Evolutionary conservation across 129 eudicot genomes (phyloP).

Genomic region (Heracleum sosnowskyi): DNA sequence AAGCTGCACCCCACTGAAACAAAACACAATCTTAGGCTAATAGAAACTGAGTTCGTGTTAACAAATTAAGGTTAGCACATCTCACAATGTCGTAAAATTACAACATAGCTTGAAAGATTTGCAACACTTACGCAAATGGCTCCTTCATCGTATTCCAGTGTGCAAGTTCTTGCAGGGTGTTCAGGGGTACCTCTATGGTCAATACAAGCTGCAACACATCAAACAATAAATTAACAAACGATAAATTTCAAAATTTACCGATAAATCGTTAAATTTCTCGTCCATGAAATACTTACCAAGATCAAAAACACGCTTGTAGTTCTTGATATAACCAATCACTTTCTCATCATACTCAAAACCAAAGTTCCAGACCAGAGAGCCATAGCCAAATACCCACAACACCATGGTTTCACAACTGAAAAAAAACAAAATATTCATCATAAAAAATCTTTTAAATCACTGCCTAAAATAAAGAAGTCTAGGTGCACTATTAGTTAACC

Average conservation of each 20-base stretch:
- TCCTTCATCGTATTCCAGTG: conserved; percentile 69
- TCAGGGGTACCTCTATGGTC: conserved; percentile 97
- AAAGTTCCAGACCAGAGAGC: conserved; percentile 97
- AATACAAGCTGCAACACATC: conserved; percentile 64
- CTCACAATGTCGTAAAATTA: background rate
- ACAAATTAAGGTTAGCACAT: background rate
- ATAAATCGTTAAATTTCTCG: background rate
- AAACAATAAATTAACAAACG: background rate
- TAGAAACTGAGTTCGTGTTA: too few relatives aligned
- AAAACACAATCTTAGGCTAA: background rate
- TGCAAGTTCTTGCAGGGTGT: conserved; percentile 95
- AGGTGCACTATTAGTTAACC: background rate
- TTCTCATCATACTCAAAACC: conserved; percentile 87
- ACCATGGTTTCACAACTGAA: conserved; percentile 49
- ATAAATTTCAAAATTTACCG: background rate
- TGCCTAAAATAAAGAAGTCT: background rate
- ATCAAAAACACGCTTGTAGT: conserved; percentile 82
- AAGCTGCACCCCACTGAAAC: conserved; percentile 90
- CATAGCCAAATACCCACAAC: conserved; percentile 97
- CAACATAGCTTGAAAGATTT: background rate
- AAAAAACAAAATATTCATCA: background rate
- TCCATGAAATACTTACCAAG: conserved; percentile 36
- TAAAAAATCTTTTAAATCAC: background rate
- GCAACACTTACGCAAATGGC: conserved; percentile 62
- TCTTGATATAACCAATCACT: conserved; percentile 69